Conservation (phyloP, 2,329 filamentous ascomycete genomes). For the Fusarium mangiferae region DNA sequence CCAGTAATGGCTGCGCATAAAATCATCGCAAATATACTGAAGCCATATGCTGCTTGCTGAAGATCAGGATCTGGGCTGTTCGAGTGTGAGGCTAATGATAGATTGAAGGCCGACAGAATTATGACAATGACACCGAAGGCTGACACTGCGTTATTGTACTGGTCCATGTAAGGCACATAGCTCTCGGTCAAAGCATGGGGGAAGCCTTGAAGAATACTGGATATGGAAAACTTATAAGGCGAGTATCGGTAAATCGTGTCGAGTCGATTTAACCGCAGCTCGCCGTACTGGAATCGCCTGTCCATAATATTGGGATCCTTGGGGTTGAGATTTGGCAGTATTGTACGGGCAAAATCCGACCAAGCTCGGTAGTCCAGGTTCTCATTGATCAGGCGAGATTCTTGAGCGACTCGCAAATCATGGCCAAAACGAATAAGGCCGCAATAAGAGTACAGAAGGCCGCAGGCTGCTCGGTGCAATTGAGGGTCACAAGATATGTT, state of each 20-base stretch:
- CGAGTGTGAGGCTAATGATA: neutral
- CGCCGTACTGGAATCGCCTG: neutral
- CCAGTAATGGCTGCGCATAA: neutral
- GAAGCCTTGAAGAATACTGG: neutral
- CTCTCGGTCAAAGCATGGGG: neutral
- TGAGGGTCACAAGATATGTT: neutral
- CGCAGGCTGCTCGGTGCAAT: neutral
- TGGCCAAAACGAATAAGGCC: neutral
- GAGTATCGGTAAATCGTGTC: slow-evolving; percentile 3
- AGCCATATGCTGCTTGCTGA: neutral
- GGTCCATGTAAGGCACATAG: slow-evolving; percentile 5
- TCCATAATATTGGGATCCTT: neutral
- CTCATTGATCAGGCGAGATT: neutral
- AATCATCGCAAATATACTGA: neutral
- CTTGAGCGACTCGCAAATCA: neutral
- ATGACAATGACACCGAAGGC: neutral
- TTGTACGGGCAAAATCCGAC: neutral
- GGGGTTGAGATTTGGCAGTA: neutral
- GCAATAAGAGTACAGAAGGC: neutral
- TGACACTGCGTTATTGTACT: neutral
- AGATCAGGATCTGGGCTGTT: neutral
- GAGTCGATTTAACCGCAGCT: neutral
- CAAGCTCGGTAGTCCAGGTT: neutral
- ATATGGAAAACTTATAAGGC: neutral
- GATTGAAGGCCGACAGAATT: neutral